A percentile compares a stretch with the other conserved stretches of the same genome.
Conservation (phyloP, 2,329 filamentous ascomycete genomes). For the Botryotinia calthae region DNA sequence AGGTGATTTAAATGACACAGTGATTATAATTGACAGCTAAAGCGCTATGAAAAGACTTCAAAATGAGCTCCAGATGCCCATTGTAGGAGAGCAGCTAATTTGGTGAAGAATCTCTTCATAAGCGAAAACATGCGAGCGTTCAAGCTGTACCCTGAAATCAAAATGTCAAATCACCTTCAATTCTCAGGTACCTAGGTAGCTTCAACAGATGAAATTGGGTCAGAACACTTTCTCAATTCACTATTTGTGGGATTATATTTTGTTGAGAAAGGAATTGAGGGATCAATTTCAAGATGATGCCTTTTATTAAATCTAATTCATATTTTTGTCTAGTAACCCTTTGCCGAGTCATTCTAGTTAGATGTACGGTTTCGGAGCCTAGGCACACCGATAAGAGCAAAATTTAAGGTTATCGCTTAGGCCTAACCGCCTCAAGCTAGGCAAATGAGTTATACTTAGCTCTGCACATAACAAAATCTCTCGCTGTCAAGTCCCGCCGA, state of each 20-base stretch:
- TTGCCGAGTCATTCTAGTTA: not conserved
- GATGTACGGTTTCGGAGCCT: not conserved
- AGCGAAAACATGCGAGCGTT: constrained; percentile 8
- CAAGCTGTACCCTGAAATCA: not conserved
- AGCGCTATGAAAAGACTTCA: not conserved
- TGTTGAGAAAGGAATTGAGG: not conserved
- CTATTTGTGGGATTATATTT: not conserved
- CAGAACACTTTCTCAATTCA: not conserved
- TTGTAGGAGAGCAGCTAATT: not conserved
- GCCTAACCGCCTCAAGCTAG: constrained; percentile 15
- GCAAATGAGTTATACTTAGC: not conserved
- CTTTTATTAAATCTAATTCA: not conserved
- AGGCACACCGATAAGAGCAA: constrained; percentile 4
- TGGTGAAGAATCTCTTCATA: not conserved
- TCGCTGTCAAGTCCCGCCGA: not conserved
- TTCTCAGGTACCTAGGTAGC: not conserved
- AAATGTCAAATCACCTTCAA: not conserved
- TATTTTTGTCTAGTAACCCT: not conserved
- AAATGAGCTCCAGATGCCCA: not conserved
- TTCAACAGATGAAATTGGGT: not conserved
- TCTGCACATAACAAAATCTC: constrained; percentile 15
- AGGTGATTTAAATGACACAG: not conserved
- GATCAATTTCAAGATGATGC: not conserved
- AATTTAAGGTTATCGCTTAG: constrained; percentile 9
- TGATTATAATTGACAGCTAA: not conserved